phyloP scores from a whole-genome alignment of 2,329 filamentous ascomycete species.

The Colletotrichum scovillei region DNA sequence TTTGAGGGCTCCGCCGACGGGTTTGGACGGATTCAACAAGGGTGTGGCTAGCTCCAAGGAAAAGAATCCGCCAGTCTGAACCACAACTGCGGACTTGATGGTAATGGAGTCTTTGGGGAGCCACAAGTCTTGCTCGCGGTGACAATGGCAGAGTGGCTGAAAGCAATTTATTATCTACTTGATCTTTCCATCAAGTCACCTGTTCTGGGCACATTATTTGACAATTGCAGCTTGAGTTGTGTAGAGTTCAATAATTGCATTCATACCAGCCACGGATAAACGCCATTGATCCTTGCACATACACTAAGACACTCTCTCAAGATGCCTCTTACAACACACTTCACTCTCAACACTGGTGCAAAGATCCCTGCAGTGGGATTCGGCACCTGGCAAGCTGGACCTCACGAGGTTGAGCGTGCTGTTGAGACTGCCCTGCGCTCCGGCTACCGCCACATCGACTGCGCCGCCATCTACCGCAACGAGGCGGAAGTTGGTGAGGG shows the following conservation, averaged over 20 bases:
- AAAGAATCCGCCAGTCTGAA: conserved; percentile 17
- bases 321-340: conserved; percentile 34
- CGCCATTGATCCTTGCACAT: neutral
- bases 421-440: conserved; percentile 58
- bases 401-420: conserved; percentile 58
- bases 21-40: neutral
- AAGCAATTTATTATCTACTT: neutral
- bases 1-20: neutral
- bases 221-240: neutral
- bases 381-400: conserved; percentile 41
- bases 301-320: neutral
- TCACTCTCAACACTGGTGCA: conserved; percentile 39
- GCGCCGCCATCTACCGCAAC: conserved; percentile 59
- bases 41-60: neutral
- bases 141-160: neutral
- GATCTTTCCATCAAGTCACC: neutral
- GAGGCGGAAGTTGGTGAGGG: conserved; percentile 55
- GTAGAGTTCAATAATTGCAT: neutral
- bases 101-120: neutral
- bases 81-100: neutral
- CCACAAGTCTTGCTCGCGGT: neutral
- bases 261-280: neutral
- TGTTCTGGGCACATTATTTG: conserved; percentile 4
- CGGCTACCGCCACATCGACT: conserved; percentile 61
- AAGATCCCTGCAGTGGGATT: conserved; percentile 38